Conservation (phyloP, 768 basidiomycete species). For the Mycena indigotica region DNA sequence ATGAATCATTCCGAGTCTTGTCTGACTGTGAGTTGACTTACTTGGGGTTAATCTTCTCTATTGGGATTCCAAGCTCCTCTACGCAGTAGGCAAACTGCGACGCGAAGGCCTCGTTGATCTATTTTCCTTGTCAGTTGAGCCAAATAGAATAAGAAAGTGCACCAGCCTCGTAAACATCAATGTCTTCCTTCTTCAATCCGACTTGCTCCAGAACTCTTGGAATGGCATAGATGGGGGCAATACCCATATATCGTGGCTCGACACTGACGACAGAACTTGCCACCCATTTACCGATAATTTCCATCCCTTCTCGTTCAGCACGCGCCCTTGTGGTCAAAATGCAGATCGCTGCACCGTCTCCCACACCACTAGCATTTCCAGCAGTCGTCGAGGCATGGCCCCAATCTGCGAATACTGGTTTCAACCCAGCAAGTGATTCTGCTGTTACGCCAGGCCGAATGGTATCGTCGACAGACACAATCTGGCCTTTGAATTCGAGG, state of each 20-base stretch:
- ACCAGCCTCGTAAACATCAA: slow-evolving; percentile 74
- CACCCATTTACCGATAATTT: slow-evolving; percentile 83
- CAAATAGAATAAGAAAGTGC: neutral
- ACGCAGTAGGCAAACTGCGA: slow-evolving; percentile 94
- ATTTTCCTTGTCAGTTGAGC: slow-evolving; percentile 3
- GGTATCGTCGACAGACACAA: slow-evolving; percentile 82
- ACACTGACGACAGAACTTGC: slow-evolving; percentile 81
- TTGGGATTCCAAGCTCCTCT: slow-evolving; percentile 73
- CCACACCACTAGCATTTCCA: slow-evolving; percentile 86
- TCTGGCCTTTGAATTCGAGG: slow-evolving; percentile 67
- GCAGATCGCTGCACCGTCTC: slow-evolving; percentile 89
- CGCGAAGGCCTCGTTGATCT: slow-evolving; percentile 92
- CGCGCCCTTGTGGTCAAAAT: slow-evolving; percentile 79
- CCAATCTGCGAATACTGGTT: slow-evolving; percentile 87
- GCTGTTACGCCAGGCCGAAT: slow-evolving; percentile 79
- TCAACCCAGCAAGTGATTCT: slow-evolving; percentile 76
- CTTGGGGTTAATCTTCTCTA: slow-evolving; percentile 87
- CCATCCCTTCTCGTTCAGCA: slow-evolving; percentile 76
- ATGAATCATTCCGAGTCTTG: neutral
- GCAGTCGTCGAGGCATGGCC: slow-evolving; percentile 71
- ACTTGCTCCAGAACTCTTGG: slow-evolving; percentile 64
- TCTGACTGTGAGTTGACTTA: slow-evolving; percentile 36
- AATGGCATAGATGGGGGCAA: slow-evolving; percentile 71
- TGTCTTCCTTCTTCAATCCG: slow-evolving; percentile 69
- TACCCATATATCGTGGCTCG: slow-evolving; percentile 78